phyloP scores from a whole-genome alignment of 2,329 filamentous ascomycete species.

The Phaeophleospora eucalypticola region DNA sequence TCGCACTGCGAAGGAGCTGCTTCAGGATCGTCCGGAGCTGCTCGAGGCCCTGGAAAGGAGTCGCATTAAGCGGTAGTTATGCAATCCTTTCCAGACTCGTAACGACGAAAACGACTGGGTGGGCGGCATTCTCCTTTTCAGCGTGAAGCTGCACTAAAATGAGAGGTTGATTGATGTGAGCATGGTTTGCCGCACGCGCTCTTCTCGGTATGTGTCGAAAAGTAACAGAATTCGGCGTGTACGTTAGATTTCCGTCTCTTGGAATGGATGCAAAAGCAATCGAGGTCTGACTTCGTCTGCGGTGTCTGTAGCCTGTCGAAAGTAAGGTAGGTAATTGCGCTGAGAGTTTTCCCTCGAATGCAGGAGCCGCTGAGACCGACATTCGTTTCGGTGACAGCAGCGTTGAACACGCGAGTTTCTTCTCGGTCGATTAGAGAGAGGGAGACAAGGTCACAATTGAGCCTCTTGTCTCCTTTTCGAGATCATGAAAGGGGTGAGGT shows the following conservation, averaged over 20 bases:
- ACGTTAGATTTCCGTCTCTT: background rate
- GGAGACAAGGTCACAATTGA: too few species aligned
- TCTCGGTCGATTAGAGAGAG: too few species aligned
- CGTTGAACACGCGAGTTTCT: too few species aligned
- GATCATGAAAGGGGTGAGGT: too few species aligned
- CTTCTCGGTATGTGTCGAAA: background rate
- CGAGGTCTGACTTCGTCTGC: background rate
- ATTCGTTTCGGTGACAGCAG: too few species aligned
- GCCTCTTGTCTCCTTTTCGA: too few species aligned
- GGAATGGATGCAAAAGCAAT: background rate
- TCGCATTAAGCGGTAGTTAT: conserved; percentile 28
- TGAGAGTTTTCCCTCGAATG: too few species aligned
- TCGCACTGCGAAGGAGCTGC: conserved; percentile 69
- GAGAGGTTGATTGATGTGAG: too few species aligned
- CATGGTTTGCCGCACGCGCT: background rate
- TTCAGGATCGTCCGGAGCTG: conserved; percentile 78
- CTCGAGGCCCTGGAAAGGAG: conserved; percentile 81
- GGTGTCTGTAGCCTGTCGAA: too few species aligned
- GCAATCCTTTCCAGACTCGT: background rate
- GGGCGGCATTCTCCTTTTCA: background rate
- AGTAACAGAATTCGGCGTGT: background rate
- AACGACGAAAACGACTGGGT: background rate
- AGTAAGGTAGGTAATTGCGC: too few species aligned
- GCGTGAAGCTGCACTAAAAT: background rate
- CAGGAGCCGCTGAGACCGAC: too few species aligned